Evolutionary conservation across 2,329 filamentous ascomycete genomes (phyloP).

Genomic region (Biscogniauxia sp.): DNA sequence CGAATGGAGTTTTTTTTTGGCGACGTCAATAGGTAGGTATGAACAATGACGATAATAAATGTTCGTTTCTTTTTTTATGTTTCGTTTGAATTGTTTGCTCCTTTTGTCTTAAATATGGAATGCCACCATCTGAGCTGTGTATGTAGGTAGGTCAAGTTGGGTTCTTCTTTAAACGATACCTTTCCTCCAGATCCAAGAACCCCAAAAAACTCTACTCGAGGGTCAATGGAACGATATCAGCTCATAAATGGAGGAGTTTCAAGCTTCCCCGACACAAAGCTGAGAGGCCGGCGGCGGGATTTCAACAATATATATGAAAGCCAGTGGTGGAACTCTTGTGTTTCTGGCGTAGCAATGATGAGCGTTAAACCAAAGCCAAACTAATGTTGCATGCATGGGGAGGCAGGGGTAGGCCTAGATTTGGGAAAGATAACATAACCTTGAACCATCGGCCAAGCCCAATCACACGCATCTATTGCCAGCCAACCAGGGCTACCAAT

Average conservation of each 20-base stretch:
- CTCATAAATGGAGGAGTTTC: conserved; percentile 5
- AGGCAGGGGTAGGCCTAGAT: conserved; percentile 14
- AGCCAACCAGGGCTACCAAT: conserved; percentile 3
- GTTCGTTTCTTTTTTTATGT: too few species aligned
- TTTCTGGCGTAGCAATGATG: conserved; percentile 15
- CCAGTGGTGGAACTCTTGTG: conserved; percentile 9
- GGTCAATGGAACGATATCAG: background rate
- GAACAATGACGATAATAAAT: background rate
- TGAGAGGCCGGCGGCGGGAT: conserved; percentile 13
- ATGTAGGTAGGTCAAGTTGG: too few species aligned
- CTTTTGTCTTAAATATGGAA: background rate
- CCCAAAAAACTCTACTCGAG: background rate
- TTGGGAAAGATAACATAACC: conserved; percentile 21
- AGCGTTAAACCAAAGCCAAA: conserved; percentile 13
- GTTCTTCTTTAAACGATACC: too few species aligned
- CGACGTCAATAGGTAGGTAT: too few species aligned
- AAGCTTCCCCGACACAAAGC: conserved; percentile 1
- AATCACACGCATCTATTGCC: conserved; percentile 18
- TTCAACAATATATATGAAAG: conserved; percentile 22
- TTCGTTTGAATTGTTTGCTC: too few species aligned
- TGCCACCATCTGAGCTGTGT: background rate
- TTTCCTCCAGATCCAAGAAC: too few species aligned
- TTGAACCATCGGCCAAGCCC: conserved; percentile 13
- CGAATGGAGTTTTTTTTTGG: background rate
- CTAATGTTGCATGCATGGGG: conserved; percentile 4